These are phyloP conservation scores for Cucumis melo DNA, from an alignment of 306 rosid species.

Conservation along the genomic window DNA sequence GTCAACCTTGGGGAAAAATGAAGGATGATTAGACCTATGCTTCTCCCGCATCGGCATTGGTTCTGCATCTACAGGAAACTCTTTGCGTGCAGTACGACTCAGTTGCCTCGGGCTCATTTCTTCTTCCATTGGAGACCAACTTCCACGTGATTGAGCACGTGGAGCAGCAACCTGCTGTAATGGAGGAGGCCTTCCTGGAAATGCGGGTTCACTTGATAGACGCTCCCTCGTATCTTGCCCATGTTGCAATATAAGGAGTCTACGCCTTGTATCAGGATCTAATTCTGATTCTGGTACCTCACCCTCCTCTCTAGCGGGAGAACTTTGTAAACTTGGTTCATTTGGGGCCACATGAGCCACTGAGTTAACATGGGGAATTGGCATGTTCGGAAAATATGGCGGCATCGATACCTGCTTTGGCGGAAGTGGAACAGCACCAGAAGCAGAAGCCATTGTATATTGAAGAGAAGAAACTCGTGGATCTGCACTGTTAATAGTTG, in stretches of 20 bases:
- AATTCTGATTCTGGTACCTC: conserved; percentile 98
- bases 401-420: conserved; percentile 36
- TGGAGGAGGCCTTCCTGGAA: conserved; percentile 46
- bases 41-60: conserved; percentile 62
- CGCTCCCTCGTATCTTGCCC: conserved; percentile 90
- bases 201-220: conserved; percentile 51
- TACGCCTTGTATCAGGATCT: conserved; percentile 97
- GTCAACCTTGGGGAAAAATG: conserved; percentile 67
- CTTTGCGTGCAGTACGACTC: conserved; percentile 45
- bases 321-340: conserved; percentile 68
- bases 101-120: conserved; percentile 72
- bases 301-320: conserved; percentile 99
- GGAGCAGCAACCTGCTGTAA: conserved; percentile 45
- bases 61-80: conserved; percentile 60
- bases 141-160: conserved; percentile 40
- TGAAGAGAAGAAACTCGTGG: conserved; percentile 52
- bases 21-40: conserved; percentile 52
- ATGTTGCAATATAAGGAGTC: conserved; percentile 97
- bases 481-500: conserved; percentile 39
- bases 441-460: conserved; percentile 34
- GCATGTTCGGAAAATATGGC: conserved; percentile 37
- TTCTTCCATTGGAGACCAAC: conserved; percentile 83
- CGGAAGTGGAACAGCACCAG: conserved; percentile 49
- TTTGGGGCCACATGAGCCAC: conserved; percentile 37
- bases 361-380: conserved; percentile 54